These are phyloP conservation scores for Hirschfeldia incana DNA, from an alignment of 345 rosid species.

Conservation along the genomic window DNA sequence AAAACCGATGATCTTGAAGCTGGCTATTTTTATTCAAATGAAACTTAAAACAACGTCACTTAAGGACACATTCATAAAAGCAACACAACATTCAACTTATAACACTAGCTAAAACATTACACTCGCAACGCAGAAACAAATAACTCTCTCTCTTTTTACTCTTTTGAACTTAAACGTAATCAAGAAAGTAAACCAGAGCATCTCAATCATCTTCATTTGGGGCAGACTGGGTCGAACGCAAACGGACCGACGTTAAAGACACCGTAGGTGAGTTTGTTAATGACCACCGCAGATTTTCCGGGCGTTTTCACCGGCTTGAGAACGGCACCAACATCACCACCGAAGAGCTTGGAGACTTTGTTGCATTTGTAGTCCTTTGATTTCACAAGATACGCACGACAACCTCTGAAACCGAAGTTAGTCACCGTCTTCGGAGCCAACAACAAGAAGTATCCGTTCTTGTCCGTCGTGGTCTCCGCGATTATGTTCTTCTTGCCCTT, in stretches of 20 bases:
- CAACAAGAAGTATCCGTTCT: slow-evolving; percentile 74
- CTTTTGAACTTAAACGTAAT: slow-evolving; percentile 1
- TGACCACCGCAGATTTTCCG: slow-evolving; percentile 21
- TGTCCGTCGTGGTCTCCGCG: slow-evolving; percentile 53
- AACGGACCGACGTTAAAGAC: slow-evolving; percentile 77
- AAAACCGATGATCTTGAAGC: background rate
- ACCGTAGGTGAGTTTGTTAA: slow-evolving; percentile 42
- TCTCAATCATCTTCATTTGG: slow-evolving; percentile 35
- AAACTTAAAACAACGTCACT: slow-evolving; percentile 12
- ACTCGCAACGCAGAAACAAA: slow-evolving; percentile 2
- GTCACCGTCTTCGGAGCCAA: slow-evolving; percentile 71
- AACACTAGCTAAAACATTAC: slow-evolving; percentile 25
- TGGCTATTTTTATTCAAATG: slow-evolving; percentile 22
- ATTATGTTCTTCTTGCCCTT: slow-evolving; percentile 52
- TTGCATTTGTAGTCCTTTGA: slow-evolving; percentile 50
- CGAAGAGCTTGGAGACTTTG: slow-evolving; percentile 53
- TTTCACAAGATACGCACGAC: slow-evolving; percentile 56
- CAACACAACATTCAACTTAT: slow-evolving; percentile 25
- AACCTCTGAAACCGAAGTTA: slow-evolving; percentile 74
- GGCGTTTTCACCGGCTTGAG: slow-evolving; percentile 50
- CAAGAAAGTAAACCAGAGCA: slow-evolving; percentile 16
- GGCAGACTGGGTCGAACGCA: slow-evolving; percentile 77
- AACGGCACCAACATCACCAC: slow-evolving; percentile 54
- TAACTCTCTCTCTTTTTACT: background rate
- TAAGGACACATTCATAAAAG: slow-evolving; percentile 12